Base-by-base conservation (phyloP, 1,284 basidiomycete genomes). In the Xerocomus nothofagi region DNA sequence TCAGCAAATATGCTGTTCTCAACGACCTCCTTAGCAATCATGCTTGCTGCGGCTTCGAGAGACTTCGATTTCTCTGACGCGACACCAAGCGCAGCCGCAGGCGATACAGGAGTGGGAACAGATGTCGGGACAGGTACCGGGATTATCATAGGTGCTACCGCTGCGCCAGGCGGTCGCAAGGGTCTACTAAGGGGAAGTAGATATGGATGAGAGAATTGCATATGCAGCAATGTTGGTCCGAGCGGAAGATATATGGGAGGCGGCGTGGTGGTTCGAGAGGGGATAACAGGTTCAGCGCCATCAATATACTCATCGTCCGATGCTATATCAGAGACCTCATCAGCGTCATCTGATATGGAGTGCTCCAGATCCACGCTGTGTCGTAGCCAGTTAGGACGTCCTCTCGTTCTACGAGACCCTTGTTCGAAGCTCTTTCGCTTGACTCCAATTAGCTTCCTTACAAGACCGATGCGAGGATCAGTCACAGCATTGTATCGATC, bases 21-120 rank as follows among this genome's bases (percentile, higher is more conserved):
- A 17, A 88, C 82, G 6, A 81, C 75, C 61, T 90, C 88, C 29
- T 66, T 71, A 4, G 81, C 81, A 23, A 90, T 66, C 33, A 77
- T 75, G 46, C 73, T 73, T 3, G 80, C 84, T 0, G 80, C 79
- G 0, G 79, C 78, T 62, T 88, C 86, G n/a, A 88, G 69, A 0
- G 77, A 78, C 61, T 80, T 83, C 6, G 76, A 76, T 57, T 80
- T 80, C 61, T 88, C 84, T 1, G 76, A 77, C 2, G 79, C 71
- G 3, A 76, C 76, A 6, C 82, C 83, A 17, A 85, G 64, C 0
- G 75, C 73, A 2, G 86, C 84, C 6, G 84, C 86, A 23, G 87
- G 87, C 0, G 87, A 90, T 4, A 89, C 85, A 1, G 87, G 87
- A 0, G 87, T 90, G 3, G 86, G 87, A 0, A 84, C 86, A 12